Percentiles rank a stretch among this genome's conserved stretches.
These are phyloP conservation scores for Bipolaris oryzae DNA, from an alignment of 2,329 filamentous ascomycete species.

Conservation along the genomic window DNA sequence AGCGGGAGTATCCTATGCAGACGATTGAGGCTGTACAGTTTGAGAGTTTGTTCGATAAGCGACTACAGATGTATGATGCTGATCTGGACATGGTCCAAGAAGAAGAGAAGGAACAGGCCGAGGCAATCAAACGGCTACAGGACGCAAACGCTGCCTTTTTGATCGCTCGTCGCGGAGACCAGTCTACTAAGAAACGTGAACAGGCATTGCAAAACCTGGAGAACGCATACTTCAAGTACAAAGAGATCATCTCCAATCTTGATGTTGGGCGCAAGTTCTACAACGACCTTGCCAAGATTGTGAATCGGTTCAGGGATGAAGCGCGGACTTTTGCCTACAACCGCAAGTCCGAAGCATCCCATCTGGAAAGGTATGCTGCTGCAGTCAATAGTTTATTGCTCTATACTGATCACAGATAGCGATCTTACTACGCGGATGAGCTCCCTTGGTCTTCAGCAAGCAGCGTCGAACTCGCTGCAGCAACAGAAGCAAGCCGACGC, in stretches of 20 bases:
- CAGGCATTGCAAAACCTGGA: constrained; percentile 85
- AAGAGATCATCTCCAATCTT: constrained; percentile 90
- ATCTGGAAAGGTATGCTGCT: constrained; percentile 71
- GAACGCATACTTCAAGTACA: constrained; percentile 93
- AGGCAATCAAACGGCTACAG: constrained; percentile 70
- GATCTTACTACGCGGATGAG: constrained; percentile 67
- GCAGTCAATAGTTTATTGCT: not conserved
- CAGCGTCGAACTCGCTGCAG: constrained; percentile 50
- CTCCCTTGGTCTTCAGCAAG: constrained; percentile 58
- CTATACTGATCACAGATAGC: constrained; percentile 39
- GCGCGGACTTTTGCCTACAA: constrained; percentile 79
- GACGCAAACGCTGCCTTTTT: constrained; percentile 81
- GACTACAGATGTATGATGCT: constrained; percentile 79
- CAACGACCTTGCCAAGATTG: constrained; percentile 90
- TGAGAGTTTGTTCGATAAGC: constrained; percentile 84
- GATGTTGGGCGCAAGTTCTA: constrained; percentile 95
- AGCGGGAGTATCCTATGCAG: constrained; percentile 84
- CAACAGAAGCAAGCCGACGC: constrained; percentile 57
- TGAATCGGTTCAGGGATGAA: constrained; percentile 82
- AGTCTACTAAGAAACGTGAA: constrained; percentile 75
- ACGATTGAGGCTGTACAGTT: constrained; percentile 88
- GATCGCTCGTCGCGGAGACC: constrained; percentile 70
- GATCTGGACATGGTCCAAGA: constrained; percentile 74
- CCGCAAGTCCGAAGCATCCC: constrained; percentile 78
- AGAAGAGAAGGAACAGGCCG: constrained; percentile 78